Percentiles rank a stretch among this genome's conserved stretches.
These are phyloP conservation scores for Vanilla planifolia DNA, from an alignment of 106 monocot genomes.

Conservation along the genomic window DNA sequence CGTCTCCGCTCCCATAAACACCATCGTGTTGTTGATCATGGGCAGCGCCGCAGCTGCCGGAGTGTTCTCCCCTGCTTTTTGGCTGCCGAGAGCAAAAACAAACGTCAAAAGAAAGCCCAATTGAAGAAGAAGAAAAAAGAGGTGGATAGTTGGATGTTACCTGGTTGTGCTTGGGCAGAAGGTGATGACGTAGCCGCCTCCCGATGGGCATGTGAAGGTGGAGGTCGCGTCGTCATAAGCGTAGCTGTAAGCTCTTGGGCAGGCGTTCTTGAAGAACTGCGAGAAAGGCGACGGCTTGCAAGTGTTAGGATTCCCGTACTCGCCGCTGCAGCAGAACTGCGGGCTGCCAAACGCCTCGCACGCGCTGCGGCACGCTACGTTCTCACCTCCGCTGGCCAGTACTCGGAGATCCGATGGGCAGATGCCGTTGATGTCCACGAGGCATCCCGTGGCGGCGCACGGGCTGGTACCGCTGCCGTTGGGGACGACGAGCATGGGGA, in stretches of 20 bases:
- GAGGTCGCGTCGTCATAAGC: conserved; percentile 18
- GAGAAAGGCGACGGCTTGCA: conserved; percentile 16
- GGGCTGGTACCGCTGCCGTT: neutral
- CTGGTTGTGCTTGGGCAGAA: conserved; percentile 11
- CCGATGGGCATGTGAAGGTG: conserved; percentile 14
- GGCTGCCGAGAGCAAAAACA: neutral
- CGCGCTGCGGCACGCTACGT: conserved; percentile 30
- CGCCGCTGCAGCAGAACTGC: conserved; percentile 32
- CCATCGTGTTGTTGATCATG: neutral
- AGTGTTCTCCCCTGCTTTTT: conserved; percentile 3
- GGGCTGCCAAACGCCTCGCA: conserved; percentile 29
- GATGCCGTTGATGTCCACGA: conserved; percentile 36
- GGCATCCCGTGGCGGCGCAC: conserved; percentile 32
- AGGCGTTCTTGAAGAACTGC: conserved; percentile 11
- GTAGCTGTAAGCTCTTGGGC: conserved; percentile 16
- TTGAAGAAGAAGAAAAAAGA: neutral
- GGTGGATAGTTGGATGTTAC: neutral
- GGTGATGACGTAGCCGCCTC: conserved; percentile 12
- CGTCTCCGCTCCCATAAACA: neutral
- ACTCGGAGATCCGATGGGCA: conserved; percentile 51
- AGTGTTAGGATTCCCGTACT: conserved; percentile 10
- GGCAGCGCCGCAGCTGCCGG: neutral
- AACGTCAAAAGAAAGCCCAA: neutral
- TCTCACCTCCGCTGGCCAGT: neutral
- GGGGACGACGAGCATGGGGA: conserved; percentile 19